Base-by-base conservation (phyloP, 495 filamentous ascomycete genomes). In the Penicillium cosmopolitanum region DNA sequence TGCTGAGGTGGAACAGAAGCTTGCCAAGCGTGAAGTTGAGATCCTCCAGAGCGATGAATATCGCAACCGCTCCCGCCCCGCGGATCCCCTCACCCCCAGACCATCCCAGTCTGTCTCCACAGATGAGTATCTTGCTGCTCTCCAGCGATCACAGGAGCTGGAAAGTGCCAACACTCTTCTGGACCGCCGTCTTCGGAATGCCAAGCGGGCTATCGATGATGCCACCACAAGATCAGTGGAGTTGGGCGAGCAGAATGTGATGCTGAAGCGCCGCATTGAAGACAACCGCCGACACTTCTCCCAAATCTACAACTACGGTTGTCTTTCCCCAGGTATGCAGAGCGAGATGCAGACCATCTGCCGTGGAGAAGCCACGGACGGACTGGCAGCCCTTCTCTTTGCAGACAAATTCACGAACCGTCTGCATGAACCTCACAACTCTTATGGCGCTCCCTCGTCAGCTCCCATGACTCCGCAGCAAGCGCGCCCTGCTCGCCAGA, bases 1-100 rank as follows among this genome's bases (percentile, higher is more conserved):
- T 38, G 91, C 93, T 57, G 90, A 87, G 36, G 95, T 98, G 11
- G 95, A 98, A 73, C 91, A 96, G 57, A 90, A 96, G 50, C 92
- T 98, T 78, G 89, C 89, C n/a, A 87, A 89, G 56, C 84, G 90
- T 34, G 96, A 98, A 72, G 89, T 97, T 7, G 89, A 97, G 58
- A 91, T 94, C 10, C 76, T 98, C 19, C 90, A 92, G 61, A 83
- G 84, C 56, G 73, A 73, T 57, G 72, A 78, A 50, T 79, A 77
- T 61, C 73, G 72, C 62, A 73, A 66, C 67, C 74, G 74, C 44
- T 68, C 76, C 50, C 65, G 69, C 57, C 72, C 73, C 57, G 65
- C 73, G 3, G 74, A 80, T 15, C 61, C 60, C 25, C 25, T 51
- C 23, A 66, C 66, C 48, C 61, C 70, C 38, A 76, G 74, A 21